These are phyloP conservation scores for Chamaenerion angustifolium DNA, from an alignment of 345 rosid species.

Conservation along the genomic window DNA sequence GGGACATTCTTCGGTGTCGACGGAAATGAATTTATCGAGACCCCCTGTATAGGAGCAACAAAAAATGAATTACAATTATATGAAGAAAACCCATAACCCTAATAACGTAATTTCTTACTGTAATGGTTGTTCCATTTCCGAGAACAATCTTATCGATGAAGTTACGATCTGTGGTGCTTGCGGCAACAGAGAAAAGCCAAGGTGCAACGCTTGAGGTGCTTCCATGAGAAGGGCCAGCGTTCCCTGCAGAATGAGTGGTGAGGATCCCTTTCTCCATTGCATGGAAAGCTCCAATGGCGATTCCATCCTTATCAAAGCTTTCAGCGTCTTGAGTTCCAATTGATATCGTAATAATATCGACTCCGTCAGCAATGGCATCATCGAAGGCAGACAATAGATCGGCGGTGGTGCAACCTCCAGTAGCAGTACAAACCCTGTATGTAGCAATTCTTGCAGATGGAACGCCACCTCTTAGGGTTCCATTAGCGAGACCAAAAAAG, in stretches of 20 bases:
- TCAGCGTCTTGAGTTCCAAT: fast-evolving
- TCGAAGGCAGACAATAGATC: conserved; percentile 32
- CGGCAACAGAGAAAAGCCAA: conserved; percentile 27
- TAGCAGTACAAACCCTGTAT: conserved; percentile 19
- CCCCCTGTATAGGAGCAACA: too few relatives aligned
- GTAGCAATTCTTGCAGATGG: conserved; percentile 46
- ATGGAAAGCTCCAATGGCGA: conserved; percentile 36
- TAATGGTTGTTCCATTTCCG: conserved; percentile 14
- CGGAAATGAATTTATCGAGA: background rate
- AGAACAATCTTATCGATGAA: conserved; percentile 11
- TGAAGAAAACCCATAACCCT: background rate
- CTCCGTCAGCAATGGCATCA: conserved; percentile 58
- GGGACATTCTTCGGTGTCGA: background rate
- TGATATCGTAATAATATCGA: conserved; percentile 30
- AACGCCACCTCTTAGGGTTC: conserved; percentile 48
- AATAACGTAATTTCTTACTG: conserved; percentile 15
- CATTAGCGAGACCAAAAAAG: conserved; percentile 34
- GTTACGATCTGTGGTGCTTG: conserved; percentile 17
- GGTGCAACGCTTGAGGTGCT: conserved; percentile 12
- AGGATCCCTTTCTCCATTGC: conserved; percentile 41
- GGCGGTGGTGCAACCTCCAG: background rate
- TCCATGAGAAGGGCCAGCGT: conserved; percentile 12
- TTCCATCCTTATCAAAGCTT: conserved; percentile 3
- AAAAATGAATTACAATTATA: too few relatives aligned
- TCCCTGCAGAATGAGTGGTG: conserved; percentile 19